Percentiles rank a stretch among this genome's conserved stretches.
Conservation (phyloP, 73 alveolate species). For the Paramecium tetraurelia region DNA sequence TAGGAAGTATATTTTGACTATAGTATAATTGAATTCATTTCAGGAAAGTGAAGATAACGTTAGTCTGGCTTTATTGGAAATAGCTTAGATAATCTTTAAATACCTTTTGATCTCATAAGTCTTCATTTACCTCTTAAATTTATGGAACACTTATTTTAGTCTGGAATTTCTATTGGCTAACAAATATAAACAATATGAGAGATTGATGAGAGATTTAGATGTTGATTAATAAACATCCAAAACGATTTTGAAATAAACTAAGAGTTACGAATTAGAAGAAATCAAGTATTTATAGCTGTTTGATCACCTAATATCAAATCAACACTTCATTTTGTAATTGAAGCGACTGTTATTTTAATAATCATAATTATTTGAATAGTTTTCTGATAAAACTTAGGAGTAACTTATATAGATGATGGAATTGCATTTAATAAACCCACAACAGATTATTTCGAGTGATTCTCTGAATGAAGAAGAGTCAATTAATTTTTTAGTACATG, state of each 20-base stretch:
- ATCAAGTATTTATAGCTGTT: not conserved
- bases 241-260: not conserved
- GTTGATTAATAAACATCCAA: not conserved
- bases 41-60: not conserved
- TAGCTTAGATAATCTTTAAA: not conserved
- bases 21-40: not conserved
- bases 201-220: not conserved
- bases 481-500: not conserved
- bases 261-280: not conserved
- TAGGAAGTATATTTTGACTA: not conserved
- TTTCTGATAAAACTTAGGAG: not conserved
- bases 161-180: not conserved
- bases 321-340: not conserved
- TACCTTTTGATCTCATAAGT: not conserved
- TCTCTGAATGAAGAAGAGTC: not conserved
- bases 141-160: not conserved
- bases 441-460: not conserved
- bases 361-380: not conserved
- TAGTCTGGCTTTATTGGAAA: not conserved
- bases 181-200: not conserved
- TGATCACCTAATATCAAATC: not conserved
- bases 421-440: not conserved
- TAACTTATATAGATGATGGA: not conserved
- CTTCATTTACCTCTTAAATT: not conserved
- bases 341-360: not conserved